Percentiles rank a stretch among this genome's conserved stretches.
Conservation (phyloP, 192 early-diverging fungal species). For the Coemansia sp. region DNA sequence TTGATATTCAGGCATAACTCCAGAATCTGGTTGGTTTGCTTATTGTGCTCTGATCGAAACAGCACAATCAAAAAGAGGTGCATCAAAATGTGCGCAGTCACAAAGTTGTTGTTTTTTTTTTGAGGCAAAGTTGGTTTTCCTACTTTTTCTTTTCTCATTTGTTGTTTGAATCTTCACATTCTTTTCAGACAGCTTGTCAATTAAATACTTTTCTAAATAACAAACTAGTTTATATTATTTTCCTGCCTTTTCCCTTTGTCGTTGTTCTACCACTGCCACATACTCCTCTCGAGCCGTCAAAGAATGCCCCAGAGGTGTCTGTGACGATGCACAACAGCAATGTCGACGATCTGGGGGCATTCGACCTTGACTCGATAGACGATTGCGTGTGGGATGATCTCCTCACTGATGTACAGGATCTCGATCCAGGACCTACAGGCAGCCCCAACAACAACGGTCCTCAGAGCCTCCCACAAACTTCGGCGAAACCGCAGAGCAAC, state of each 20-base stretch:
- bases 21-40: neutral
- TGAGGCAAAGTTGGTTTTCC: neutral
- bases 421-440: conserved; percentile 8
- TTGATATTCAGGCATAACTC: conserved; percentile 18
- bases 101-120: too few relatives aligned
- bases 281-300: too few relatives aligned
- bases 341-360: conserved; percentile 25
- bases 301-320: conserved; percentile 6
- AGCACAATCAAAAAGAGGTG: neutral
- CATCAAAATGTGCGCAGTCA: conserved; percentile 34
- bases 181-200: neutral
- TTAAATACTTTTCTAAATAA: too few relatives aligned
- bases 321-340: conserved; percentile 11
- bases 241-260: neutral
- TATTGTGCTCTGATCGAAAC: neutral
- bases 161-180: conserved; percentile 2
- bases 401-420: conserved; percentile 31
- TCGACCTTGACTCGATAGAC: conserved; percentile 38
- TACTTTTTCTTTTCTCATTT: conserved; percentile 8
- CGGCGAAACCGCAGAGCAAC: too few relatives aligned
- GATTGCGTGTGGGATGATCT: conserved; percentile 36
- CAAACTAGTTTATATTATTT: neutral
- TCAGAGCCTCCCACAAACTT: too few relatives aligned
- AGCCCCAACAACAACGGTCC: too few relatives aligned
- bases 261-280: neutral